Conservation (phyloP, 2,329 filamentous ascomycete genomes). For the Aspergillus persii region DNA sequence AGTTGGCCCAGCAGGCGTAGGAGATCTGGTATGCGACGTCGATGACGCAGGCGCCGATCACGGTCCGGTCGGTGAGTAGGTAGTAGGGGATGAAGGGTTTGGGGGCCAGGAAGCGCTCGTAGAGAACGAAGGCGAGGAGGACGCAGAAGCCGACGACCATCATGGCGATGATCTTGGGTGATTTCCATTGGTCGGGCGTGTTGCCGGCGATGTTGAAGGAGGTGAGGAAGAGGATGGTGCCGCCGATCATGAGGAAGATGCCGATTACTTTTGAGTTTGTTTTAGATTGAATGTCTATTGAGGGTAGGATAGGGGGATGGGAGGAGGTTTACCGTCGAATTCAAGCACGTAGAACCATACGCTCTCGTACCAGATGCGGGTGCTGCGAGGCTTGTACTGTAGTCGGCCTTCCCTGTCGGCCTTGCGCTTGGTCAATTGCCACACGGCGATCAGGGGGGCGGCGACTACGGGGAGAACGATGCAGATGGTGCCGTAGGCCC, state of each 20-base stretch:
- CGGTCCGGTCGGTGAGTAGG: conserved; percentile 42
- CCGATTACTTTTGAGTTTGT: conserved; percentile 46
- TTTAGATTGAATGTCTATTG: too few species aligned
- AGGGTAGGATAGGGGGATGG: too few species aligned
- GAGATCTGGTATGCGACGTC: conserved; percentile 20
- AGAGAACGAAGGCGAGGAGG: conserved; percentile 52
- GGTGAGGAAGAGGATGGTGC: conserved; percentile 49
- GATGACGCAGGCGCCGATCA: conserved; percentile 27
- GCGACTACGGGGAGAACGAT: conserved; percentile 58
- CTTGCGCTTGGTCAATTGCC: conserved; percentile 54
- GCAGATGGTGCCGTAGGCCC: conserved; percentile 60
- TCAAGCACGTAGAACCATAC: conserved; percentile 47
- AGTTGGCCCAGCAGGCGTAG: conserved; percentile 28
- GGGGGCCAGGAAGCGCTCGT: conserved; percentile 52
- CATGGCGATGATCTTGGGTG: conserved; percentile 50
- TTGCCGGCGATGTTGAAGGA: conserved; percentile 51
- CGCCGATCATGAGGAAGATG: conserved; percentile 57
- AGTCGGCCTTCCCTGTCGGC: conserved; percentile 50
- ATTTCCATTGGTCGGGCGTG: conserved; percentile 28
- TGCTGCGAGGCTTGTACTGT: neutral
- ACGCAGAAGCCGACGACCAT: conserved; percentile 53
- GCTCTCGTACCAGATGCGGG: conserved; percentile 45
- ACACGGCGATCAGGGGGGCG: conserved; percentile 54
- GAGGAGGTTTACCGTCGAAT: neutral
- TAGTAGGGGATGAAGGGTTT: conserved; percentile 16